These are phyloP conservation scores for Entrophospora sp. DNA, from an alignment of 192 early-diverging fungal species.

Conservation along the genomic window DNA sequence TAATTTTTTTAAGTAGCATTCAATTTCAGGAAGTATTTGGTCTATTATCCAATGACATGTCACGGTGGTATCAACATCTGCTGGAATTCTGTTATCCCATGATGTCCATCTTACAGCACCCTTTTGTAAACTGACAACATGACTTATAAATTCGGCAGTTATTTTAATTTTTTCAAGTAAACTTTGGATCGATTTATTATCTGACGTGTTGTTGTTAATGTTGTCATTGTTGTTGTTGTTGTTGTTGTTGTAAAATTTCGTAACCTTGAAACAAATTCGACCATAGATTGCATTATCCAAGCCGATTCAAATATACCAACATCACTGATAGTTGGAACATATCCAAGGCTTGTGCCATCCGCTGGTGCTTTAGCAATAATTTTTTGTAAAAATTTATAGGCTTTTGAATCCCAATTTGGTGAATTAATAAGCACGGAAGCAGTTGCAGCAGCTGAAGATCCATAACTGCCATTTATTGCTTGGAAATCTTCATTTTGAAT, in stretches of 20 bases:
- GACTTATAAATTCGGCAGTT: too few species aligned
- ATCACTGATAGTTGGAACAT: background rate
- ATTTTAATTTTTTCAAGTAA: too few species aligned
- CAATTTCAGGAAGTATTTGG: background rate
- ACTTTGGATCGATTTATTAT: too few species aligned
- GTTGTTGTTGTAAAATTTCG: too few species aligned
- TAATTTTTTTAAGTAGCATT: background rate
- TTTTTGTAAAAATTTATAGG: background rate
- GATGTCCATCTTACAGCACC: slow-evolving; percentile 5
- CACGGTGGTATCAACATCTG: background rate
- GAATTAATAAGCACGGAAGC: background rate
- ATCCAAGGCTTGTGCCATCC: background rate
- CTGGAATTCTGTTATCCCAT: slow-evolving; percentile 10
- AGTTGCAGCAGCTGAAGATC: slow-evolving; percentile 3
- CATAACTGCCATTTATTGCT: slow-evolving; percentile 18
- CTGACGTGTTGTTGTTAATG: too few species aligned
- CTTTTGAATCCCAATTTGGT: background rate
- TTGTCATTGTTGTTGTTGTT: too few species aligned
- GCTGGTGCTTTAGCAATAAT: background rate
- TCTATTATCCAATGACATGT: background rate
- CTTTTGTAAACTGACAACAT: background rate
- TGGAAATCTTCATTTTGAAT: slow-evolving; percentile 12
- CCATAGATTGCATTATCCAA: background rate
- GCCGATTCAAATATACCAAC: slow-evolving; percentile 10
- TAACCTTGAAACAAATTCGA: background rate